These are phyloP conservation scores for Fusarium brevicatenulatum DNA, from an alignment of 2,329 filamentous ascomycete species.

Conservation along the genomic window DNA sequence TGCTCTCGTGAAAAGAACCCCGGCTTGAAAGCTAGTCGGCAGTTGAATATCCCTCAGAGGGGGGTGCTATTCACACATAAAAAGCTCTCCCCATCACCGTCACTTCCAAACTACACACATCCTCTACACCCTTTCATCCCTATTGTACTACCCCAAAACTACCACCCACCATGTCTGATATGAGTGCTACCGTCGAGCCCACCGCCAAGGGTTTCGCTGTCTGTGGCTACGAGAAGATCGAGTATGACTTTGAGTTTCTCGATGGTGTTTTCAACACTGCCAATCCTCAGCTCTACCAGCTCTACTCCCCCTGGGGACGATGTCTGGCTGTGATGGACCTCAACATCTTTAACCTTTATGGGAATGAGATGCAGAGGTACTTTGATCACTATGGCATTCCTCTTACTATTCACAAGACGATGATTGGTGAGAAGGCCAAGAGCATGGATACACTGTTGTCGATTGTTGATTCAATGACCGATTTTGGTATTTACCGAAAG, in stretches of 20 bases:
- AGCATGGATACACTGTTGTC: conserved; percentile 74
- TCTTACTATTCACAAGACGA: conserved; percentile 75
- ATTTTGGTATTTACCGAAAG: conserved; percentile 77
- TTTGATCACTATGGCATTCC: conserved; percentile 72
- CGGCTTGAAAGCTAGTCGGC: conserved; percentile 9
- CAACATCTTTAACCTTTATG: conserved; percentile 77
- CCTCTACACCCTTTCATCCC: conserved; percentile 1
- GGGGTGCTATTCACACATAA: conserved; percentile 11
- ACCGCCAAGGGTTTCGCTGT: conserved; percentile 75
- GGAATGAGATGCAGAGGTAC: conserved; percentile 72
- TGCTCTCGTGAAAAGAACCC: conserved; percentile 10
- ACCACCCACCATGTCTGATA: conserved; percentile 69
- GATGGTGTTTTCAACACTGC: conserved; percentile 72
- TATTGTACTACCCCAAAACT: neutral
- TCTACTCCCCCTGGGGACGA: conserved; percentile 72
- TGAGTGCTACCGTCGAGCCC: conserved; percentile 72
- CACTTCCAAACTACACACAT: conserved; percentile 16
- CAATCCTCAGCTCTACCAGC: conserved; percentile 70
- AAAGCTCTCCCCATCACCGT: conserved; percentile 19
- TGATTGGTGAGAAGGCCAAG: conserved; percentile 81
- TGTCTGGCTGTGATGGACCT: conserved; percentile 75
- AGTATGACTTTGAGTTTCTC: conserved; percentile 79
- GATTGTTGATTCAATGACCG: conserved; percentile 79
- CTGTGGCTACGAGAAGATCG: conserved; percentile 79
- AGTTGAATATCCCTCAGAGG: conserved; percentile 9